Conservation (phyloP, 331 rosid species). For the Pyracantha coccinea region DNA sequence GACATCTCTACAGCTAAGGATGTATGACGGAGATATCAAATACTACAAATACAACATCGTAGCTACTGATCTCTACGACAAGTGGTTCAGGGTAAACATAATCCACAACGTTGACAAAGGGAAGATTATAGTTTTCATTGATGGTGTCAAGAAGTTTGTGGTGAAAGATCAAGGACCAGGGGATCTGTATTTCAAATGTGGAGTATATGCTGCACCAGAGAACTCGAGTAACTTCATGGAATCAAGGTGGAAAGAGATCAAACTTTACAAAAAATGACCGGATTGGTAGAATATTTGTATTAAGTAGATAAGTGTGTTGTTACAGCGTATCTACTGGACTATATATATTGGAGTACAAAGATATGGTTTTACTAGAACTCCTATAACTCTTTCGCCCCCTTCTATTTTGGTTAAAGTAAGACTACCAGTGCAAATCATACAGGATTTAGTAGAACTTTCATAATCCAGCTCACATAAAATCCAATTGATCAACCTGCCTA, state of each 20-base stretch:
- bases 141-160: constrained; percentile 33
- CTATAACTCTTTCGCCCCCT: neutral
- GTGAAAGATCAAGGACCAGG: constrained; percentile 43
- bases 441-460: neutral
- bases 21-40: constrained; percentile 44
- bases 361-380: neutral
- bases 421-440: neutral
- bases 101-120: constrained; percentile 49
- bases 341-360: neutral
- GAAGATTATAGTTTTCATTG: constrained; percentile 32
- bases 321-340: neutral
- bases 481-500: neutral
- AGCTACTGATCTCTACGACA: constrained; percentile 36
- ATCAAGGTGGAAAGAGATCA: constrained; percentile 50
- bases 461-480: neutral
- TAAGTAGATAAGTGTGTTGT: neutral
- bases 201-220: constrained; percentile 49
- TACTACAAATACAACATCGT: constrained; percentile 27
- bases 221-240: constrained; percentile 49
- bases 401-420: neutral
- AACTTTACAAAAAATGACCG: constrained; percentile 23
- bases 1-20: constrained; percentile 33
- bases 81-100: constrained; percentile 48
- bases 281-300: neutral
- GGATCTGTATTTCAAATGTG: constrained; percentile 51